These are phyloP conservation scores for Penicillium cinerascens DNA, from an alignment of 495 filamentous ascomycete genomes.

Conservation along the genomic window DNA sequence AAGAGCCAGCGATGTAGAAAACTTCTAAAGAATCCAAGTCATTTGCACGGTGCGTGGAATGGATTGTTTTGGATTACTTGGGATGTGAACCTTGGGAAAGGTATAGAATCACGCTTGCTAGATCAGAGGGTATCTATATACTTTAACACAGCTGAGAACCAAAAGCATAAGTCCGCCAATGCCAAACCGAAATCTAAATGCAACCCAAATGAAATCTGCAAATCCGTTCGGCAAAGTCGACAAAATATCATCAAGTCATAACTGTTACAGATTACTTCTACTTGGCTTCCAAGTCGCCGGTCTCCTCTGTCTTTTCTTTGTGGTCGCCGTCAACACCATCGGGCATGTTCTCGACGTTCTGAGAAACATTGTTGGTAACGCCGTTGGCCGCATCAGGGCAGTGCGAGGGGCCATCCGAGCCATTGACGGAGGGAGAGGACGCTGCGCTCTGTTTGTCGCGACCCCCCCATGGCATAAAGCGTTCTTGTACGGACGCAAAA, in stretches of 20 bases:
- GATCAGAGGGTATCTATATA: background rate
- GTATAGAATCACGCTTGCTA: background rate
- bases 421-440: constrained; percentile 21
- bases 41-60: too few relatives aligned
- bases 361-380: background rate
- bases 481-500: constrained; percentile 36
- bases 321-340: background rate
- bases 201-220: background rate
- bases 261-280: background rate
- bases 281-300: background rate
- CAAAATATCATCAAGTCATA: background rate
- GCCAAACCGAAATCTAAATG: background rate
- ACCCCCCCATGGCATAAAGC: constrained; percentile 29
- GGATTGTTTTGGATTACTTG: too few relatives aligned
- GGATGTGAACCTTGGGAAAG: too few relatives aligned
- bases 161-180: background rate
- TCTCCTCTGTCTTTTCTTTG: background rate
- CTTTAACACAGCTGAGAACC: background rate
- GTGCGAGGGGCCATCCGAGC: background rate
- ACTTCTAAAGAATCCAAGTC: background rate
- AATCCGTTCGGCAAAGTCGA: background rate
- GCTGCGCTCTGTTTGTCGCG: constrained; percentile 32
- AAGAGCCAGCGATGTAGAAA: too few relatives aligned
- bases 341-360: background rate
- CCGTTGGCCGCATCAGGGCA: background rate